Conservation (phyloP, 2,329 filamentous ascomycete genomes). For the Aureobasidium sp. region DNA sequence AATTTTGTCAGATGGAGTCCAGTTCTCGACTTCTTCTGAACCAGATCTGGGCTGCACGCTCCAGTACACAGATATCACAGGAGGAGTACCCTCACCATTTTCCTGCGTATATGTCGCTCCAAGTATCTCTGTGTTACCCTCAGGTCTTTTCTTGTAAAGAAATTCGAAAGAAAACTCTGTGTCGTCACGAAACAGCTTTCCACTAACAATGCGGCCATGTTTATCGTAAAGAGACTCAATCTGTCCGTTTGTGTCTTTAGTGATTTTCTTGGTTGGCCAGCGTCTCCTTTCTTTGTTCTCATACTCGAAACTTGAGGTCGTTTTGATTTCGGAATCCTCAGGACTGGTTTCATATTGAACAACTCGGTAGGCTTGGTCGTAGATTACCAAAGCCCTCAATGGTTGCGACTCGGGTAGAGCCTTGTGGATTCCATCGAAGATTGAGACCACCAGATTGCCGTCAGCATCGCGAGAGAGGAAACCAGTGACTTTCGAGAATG, state of each 20-base stretch:
- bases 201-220: conserved; percentile 14
- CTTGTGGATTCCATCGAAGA: conserved; percentile 11
- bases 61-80: conserved; percentile 13
- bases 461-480: conserved; percentile 13
- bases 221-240: conserved; percentile 11
- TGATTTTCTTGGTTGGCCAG: conserved; percentile 13
- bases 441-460: conserved; percentile 8
- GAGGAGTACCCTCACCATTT: not conserved
- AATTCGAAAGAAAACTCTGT: conserved; percentile 13
- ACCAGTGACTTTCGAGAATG: conserved; percentile 11
- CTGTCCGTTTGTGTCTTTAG: conserved; percentile 4
- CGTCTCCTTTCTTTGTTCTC: conserved; percentile 8
- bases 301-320: conserved; percentile 11
- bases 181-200: conserved; percentile 10
- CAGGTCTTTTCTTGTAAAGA: conserved; percentile 13
- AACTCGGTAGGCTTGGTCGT: conserved; percentile 12
- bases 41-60: conserved; percentile 14
- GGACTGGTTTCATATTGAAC: conserved; percentile 4
- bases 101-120: conserved; percentile 12
- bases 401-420: not conserved
- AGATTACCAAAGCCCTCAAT: conserved; percentile 8
- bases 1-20: conserved; percentile 14
- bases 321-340: not conserved
- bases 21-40: conserved; percentile 14
- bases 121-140: conserved; percentile 13